Conservation (phyloP, 23 red algal genomes). For the Gracilaria vermiculophylla region DNA sequence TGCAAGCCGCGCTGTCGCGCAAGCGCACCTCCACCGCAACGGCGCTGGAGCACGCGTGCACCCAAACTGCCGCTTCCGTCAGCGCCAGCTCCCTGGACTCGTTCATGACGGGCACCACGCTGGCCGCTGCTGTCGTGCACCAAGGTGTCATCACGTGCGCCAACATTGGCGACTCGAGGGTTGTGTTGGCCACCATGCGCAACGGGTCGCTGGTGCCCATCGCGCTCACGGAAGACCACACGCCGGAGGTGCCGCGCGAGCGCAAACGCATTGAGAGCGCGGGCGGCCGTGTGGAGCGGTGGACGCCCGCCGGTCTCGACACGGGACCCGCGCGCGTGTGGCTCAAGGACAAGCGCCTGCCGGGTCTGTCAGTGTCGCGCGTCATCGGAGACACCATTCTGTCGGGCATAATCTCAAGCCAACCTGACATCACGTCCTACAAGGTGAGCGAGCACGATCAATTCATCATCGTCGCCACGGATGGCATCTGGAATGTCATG, state of each 20-base stretch:
- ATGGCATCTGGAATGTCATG: conserved; percentile 86
- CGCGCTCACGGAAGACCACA: conserved; percentile 54
- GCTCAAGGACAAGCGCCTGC: conserved; percentile 73
- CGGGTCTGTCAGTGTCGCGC: conserved; percentile 77
- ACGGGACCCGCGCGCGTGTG: conserved; percentile 75
- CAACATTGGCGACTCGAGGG: conserved; percentile 85
- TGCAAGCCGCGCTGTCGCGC: conserved; percentile 7
- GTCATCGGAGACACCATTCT: conserved; percentile 78
- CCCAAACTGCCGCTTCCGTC: conserved; percentile 11
- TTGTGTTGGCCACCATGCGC: neutral
- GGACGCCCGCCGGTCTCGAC: conserved; percentile 59
- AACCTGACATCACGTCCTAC: conserved; percentile 69
- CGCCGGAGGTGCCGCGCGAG: conserved; percentile 50
- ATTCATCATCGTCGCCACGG: conserved; percentile 75
- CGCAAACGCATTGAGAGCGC: conserved; percentile 59
- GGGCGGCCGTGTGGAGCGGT: conserved; percentile 75
- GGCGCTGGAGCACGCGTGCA: conserved; percentile 18
- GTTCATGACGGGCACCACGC: conserved; percentile 71
- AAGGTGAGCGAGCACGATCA: conserved; percentile 51
- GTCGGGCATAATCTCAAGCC: conserved; percentile 47
- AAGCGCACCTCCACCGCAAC: neutral
- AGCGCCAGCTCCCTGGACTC: neutral
- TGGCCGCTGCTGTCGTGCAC: conserved; percentile 48
- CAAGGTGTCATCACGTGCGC: conserved; percentile 56
- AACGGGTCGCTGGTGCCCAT: conserved; percentile 16